A percentile compares a stretch with the other conserved stretches of the same genome.
Conservation (phyloP, 805 yeast genomes). For the Jamesozyma lodderae region DNA sequence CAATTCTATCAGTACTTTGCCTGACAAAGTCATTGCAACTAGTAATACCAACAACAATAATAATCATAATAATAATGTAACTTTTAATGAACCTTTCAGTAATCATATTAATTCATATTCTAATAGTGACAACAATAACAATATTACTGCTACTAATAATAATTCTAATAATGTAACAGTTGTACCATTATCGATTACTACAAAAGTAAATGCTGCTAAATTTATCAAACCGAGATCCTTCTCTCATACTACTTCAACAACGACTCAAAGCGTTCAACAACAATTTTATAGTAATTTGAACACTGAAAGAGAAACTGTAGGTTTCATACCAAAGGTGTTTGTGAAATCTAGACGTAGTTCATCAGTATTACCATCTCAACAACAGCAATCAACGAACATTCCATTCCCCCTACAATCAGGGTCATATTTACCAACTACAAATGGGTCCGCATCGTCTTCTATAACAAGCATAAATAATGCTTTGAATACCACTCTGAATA, state of each 20-base stretch:
- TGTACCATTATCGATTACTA: background rate
- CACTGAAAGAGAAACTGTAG: slow-evolving; percentile 24
- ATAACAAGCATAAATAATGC: slow-evolving; percentile 7
- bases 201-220: background rate
- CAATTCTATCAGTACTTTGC: background rate
- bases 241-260: slow-evolving; percentile 16
- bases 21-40: background rate
- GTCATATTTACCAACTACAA: slow-evolving; percentile 3
- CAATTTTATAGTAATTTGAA: no score
- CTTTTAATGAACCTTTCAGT: background rate
- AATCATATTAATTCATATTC: no score
- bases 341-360: slow-evolving; percentile 30
- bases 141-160: background rate
- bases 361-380: slow-evolving; percentile 7
- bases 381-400: background rate
- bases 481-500: slow-evolving; percentile 18
- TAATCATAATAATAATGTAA: background rate
- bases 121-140: background rate
- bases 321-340: slow-evolving; percentile 30
- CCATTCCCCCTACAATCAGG: background rate
- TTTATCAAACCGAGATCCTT: slow-evolving; percentile 24
- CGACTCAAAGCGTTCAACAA: background rate
- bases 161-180: background rate
- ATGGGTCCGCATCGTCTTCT: slow-evolving; percentile 3
- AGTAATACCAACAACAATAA: background rate